phyloP scores from a whole-genome alignment of 78 protist species.

The slime mould (Dictyostelium discoideum) region dicty_2.7 NC_007091.3:2334001-2334500 shows the following conservation, averaged over 20 bases:
- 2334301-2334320: constrained; percentile 61
- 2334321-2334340: constrained; percentile 45
- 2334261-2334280: constrained; percentile 80
- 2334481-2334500: constrained; percentile 66
- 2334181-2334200: constrained; percentile 85
- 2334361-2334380: constrained; percentile 85
- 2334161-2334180: constrained; percentile 49
- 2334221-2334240: constrained; percentile 84
- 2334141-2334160: constrained; percentile 62
- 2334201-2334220: constrained; percentile 84
- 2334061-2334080: constrained; percentile 78
- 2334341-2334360: constrained; percentile 70
- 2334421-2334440: constrained; percentile 63
- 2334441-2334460: constrained; percentile 76
- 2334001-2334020: constrained; percentile 79
- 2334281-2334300: constrained; percentile 41
- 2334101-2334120: constrained; percentile 72
- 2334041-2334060: constrained; percentile 78
- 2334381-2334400: constrained; percentile 78
- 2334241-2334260: constrained; percentile 78
- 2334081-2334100: constrained; percentile 60
- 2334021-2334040: constrained; percentile 78
- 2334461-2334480: constrained; percentile 4
- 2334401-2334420: constrained; percentile 66
- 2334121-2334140: constrained; percentile 74